Evolutionary conservation across 1,284 basidiomycete species (phyloP), one percentile per base, ranked within the genome.

Genomic region (Ustilago lituana): DNA sequence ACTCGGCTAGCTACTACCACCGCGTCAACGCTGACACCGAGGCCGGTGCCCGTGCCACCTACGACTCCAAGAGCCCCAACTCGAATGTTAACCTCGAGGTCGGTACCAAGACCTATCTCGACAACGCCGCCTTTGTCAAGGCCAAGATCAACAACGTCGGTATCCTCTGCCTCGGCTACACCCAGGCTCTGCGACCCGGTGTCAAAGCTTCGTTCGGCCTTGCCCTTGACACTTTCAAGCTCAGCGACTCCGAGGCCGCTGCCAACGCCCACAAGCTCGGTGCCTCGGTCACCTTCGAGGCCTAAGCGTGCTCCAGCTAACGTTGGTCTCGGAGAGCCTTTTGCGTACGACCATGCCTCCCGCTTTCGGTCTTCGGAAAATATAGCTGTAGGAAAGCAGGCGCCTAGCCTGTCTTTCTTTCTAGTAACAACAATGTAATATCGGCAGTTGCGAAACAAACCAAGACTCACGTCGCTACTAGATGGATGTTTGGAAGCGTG

Each of bases 1-100:
- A 94, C 87, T 88, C 91, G 65, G 96, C 95, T 76, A 93, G 91
- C 84, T 98, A 98, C 89, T 98, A 98, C 88, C 96, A 99, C 89
- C 91, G 91, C 78, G 94, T 98, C 82, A 91, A 87, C 84, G 83
- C 85, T 77, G 94, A 98, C 83, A 93, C 97, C 65, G 95, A 99
- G 87, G 96, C 94, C 71, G 94, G 94, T 84, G 95, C 94, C 78
- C 76, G 79, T 36, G 83, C 95, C 53, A 89, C 95, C 83, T 98
- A 96, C 85, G 94, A 98, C 86, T 88, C 91, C 84, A 95, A 96
- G 87, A 87, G 90, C 59, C 57, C 80, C 44, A 89, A 91, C 74
- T 88, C 89, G 72, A 90, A 90, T 84, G 92, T 98, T 83, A 88
- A 88, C 71, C 88, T 98, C 80, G 95, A 98, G 86, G 94, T 98